Percentiles rank a stretch among this genome's conserved stretches.
phyloP scores from a whole-genome alignment of 495 filamentous ascomycete genomes.

The Penicillium paradoxum region DNA sequence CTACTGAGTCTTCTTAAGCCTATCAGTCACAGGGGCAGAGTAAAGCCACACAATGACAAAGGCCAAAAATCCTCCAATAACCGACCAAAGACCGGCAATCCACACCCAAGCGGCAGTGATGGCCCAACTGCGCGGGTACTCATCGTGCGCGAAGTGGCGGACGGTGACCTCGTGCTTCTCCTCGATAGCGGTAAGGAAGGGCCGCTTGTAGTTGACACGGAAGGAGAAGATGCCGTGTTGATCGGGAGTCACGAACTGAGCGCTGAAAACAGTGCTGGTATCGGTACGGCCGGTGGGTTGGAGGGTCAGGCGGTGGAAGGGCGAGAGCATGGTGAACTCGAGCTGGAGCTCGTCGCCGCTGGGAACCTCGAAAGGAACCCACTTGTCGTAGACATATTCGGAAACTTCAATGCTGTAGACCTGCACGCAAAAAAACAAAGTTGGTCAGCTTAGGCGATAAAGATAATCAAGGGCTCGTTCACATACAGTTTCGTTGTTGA shows the following conservation, averaged over 20 bases:
- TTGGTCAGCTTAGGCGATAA: slow-evolving; percentile 21
- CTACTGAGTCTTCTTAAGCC: slow-evolving; percentile 69
- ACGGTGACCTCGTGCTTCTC: slow-evolving; percentile 95
- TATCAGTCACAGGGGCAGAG: slow-evolving; percentile 54
- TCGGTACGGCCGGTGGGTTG: slow-evolving; percentile 50
- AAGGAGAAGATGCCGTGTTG: slow-evolving; percentile 99
- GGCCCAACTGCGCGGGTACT: slow-evolving; percentile 85
- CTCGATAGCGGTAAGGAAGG: slow-evolving; percentile 82
- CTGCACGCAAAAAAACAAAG: slow-evolving; percentile 36
- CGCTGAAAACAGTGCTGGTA: slow-evolving; percentile 68
- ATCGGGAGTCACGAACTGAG: slow-evolving; percentile 77
- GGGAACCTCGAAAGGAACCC: slow-evolving; percentile 67
- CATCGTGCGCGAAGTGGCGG: slow-evolving; percentile 92
- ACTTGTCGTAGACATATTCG: slow-evolving; percentile 68
- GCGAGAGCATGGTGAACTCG: slow-evolving; percentile 97
- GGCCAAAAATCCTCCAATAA: slow-evolving; percentile 74
- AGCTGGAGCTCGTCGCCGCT: slow-evolving; percentile 73
- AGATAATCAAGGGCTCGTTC: neutral
- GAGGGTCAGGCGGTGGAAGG: slow-evolving; percentile 89
- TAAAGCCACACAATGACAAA: slow-evolving; percentile 92
- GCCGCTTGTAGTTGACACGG: slow-evolving; percentile 90
- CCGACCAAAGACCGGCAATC: slow-evolving; percentile 83
- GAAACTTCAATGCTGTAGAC: slow-evolving; percentile 85
- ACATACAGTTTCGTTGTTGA: slow-evolving; percentile 96
- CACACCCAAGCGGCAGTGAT: slow-evolving; percentile 93